Conservation (phyloP, 2,329 filamentous ascomycete species). For the Exophiala calicioides region DNA sequence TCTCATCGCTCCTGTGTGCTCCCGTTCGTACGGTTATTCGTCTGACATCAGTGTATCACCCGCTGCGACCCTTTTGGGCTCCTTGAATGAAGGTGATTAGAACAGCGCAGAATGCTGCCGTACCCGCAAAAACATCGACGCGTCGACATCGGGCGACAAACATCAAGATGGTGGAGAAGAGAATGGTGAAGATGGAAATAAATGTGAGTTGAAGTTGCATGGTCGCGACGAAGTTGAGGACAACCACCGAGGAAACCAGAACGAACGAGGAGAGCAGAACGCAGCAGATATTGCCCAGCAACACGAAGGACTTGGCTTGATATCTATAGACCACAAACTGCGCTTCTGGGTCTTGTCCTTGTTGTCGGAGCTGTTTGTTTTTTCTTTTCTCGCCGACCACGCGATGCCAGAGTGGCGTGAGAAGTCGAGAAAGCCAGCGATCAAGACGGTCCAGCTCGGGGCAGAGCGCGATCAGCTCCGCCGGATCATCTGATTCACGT, state of each 20-base stretch:
- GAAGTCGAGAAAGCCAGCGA: constrained; percentile 1
- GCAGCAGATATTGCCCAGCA: background rate
- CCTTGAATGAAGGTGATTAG: constrained; percentile 2
- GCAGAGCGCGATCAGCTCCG: background rate
- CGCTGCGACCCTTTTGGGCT: no score
- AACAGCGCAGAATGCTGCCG: constrained; percentile 3
- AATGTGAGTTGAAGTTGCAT: constrained; percentile 1
- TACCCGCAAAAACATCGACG: constrained; percentile 8
- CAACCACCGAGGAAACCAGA: background rate
- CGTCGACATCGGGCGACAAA: constrained; percentile 4
- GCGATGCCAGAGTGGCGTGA: background rate
- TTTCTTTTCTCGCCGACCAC: background rate
- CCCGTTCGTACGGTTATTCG: no score
- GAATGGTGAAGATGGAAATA: constrained; percentile 3
- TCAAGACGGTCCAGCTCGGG: constrained; percentile 3
- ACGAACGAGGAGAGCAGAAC: constrained; percentile 1
- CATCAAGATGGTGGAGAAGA: constrained; percentile 7
- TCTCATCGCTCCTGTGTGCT: no score
- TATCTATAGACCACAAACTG: background rate
- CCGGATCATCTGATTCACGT: background rate
- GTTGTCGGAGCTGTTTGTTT: no score
- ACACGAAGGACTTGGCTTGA: background rate
- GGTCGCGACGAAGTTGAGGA: background rate
- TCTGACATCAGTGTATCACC: no score
- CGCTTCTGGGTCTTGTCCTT: background rate